These are phyloP conservation scores for Thelonectria rubi DNA, from an alignment of 2,329 filamentous ascomycete species.

Conservation along the genomic window DNA sequence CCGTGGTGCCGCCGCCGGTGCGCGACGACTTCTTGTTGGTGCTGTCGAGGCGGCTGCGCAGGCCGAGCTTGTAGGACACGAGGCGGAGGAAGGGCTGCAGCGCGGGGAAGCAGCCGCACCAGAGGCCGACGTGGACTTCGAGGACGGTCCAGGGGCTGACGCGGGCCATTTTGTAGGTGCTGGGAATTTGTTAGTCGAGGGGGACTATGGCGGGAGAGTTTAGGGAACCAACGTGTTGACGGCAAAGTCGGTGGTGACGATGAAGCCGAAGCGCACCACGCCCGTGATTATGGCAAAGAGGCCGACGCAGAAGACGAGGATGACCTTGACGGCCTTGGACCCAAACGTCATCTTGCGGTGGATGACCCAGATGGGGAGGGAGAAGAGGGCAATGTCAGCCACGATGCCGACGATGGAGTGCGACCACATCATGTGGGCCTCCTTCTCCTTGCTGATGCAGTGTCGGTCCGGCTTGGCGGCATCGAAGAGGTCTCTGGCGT, in stretches of 20 bases:
- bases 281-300: constrained; percentile 49
- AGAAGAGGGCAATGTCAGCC: constrained; percentile 47
- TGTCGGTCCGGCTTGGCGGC: constrained; percentile 21
- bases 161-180: constrained; percentile 49
- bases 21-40: constrained; percentile 35
- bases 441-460: constrained; percentile 29
- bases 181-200: constrained; percentile 22
- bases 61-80: constrained; percentile 31
- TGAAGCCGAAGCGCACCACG: constrained; percentile 48
- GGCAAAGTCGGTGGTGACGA: constrained; percentile 43
- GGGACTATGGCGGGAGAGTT: too few relatives aligned
- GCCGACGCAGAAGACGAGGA: constrained; percentile 50
- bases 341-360: constrained; percentile 49
- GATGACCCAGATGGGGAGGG: constrained; percentile 50
- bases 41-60: constrained; percentile 26
- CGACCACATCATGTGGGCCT: constrained; percentile 46
- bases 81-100: constrained; percentile 50
- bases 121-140: constrained; percentile 53
- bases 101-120: constrained; percentile 53
- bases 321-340: constrained; percentile 46
- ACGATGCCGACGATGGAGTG: constrained; percentile 46
- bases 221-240: constrained; percentile 44
- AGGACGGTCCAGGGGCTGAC: constrained; percentile 51
- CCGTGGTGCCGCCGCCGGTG: constrained; percentile 18
- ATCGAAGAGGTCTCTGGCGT: constrained; percentile 33